Conservation (phyloP, 441 rosid species). For the Eutrema salsugineum region DNA sequence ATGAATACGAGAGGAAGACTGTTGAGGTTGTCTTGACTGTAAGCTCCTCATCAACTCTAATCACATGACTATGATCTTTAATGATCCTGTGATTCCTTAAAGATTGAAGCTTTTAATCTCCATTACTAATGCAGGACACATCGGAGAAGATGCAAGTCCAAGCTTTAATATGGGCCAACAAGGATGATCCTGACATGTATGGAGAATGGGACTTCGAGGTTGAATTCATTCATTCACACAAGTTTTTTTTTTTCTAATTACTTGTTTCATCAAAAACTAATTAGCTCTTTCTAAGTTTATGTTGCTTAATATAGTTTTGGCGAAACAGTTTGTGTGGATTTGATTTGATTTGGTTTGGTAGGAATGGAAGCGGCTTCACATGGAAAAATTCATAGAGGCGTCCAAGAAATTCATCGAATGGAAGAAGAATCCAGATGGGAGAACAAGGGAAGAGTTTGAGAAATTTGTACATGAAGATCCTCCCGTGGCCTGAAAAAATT, state of each 20-base stretch:
- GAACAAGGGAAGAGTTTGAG: conserved; percentile 54
- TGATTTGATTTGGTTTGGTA: conserved; percentile 17
- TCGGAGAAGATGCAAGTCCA: conserved; percentile 45
- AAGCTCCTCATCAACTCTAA: background rate
- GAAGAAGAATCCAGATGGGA: conserved; percentile 67
- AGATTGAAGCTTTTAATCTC: background rate
- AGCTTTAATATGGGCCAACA: conserved; percentile 59
- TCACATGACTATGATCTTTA: background rate
- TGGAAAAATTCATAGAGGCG: conserved; percentile 70
- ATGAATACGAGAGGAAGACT: conserved; percentile 56
- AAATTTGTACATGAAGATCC: conserved; percentile 42
- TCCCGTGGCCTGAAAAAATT: background rate
- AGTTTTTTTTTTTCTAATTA: no score
- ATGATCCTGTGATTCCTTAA: background rate
- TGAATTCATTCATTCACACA: no score
- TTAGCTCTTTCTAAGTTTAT: background rate
- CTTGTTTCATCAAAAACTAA: background rate
- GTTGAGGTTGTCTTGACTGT: conserved; percentile 66
- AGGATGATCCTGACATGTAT: conserved; percentile 63
- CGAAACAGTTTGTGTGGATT: background rate
- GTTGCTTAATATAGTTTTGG: background rate
- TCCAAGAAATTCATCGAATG: conserved; percentile 63
- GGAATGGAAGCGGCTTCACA: conserved; percentile 72
- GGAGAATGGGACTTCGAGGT: conserved; percentile 97
- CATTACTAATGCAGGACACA: conserved; percentile 42